These are phyloP conservation scores for Trichoderma harzianum DNA, from an alignment of 2,329 filamentous ascomycete species.

Conservation along the genomic window DNA sequence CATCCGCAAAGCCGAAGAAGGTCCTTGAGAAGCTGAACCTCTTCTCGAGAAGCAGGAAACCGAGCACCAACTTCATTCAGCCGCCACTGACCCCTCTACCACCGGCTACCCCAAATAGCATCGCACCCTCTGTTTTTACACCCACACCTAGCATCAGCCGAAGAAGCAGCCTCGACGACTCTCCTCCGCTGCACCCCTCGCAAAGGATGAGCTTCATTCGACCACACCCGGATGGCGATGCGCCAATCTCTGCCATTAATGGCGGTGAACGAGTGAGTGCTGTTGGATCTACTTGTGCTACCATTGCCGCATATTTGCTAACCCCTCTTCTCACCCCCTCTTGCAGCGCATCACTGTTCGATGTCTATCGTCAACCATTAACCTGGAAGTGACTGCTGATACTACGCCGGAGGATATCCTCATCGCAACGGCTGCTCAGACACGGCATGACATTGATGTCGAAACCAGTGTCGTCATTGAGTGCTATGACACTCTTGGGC, in stretches of 20 bases:
- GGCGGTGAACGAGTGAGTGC: slow-evolving; percentile 67
- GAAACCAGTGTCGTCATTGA: slow-evolving; percentile 71
- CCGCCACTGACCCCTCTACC: slow-evolving; percentile 26
- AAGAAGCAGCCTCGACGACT: slow-evolving; percentile 34
- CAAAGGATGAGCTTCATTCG: slow-evolving; percentile 41
- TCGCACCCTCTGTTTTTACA: slow-evolving; percentile 35
- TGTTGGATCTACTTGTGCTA: background rate
- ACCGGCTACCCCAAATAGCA: slow-evolving; percentile 32
- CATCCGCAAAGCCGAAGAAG: slow-evolving; percentile 31
- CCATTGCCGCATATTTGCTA: background rate
- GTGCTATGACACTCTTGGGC: slow-evolving; percentile 67
- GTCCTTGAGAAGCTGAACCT: slow-evolving; percentile 48
- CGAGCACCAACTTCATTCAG: slow-evolving; percentile 27
- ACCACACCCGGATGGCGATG: slow-evolving; percentile 59
- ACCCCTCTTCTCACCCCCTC: slow-evolving; percentile 11
- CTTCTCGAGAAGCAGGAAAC: slow-evolving; percentile 42
- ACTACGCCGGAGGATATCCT: slow-evolving; percentile 75
- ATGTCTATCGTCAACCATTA: slow-evolving; percentile 65
- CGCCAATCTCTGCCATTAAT: slow-evolving; percentile 77
- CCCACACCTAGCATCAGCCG: slow-evolving; percentile 26
- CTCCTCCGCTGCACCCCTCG: slow-evolving; percentile 22
- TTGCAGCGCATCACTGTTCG: slow-evolving; percentile 65
- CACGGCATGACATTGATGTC: slow-evolving; percentile 62
- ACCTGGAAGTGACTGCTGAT: slow-evolving; percentile 67
- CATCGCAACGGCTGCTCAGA: slow-evolving; percentile 58